Percentiles rank a stretch among this genome's conserved stretches.
phyloP scores from a whole-genome alignment of 2,329 filamentous ascomycete species.

The Ascochyta clinopodiicola region DNA sequence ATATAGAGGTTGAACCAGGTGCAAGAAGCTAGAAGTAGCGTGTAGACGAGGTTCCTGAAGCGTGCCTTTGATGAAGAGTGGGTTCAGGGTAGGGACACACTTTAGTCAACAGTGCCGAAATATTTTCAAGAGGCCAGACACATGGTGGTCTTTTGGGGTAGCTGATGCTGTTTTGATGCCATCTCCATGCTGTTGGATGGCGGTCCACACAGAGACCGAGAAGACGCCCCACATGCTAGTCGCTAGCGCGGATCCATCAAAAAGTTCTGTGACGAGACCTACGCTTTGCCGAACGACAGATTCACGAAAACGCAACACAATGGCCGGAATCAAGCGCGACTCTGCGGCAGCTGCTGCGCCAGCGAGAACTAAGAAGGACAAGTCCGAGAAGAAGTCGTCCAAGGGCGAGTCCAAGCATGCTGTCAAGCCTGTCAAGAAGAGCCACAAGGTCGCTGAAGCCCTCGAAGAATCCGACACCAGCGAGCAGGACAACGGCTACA shows the following conservation, averaged over 20 bases:
- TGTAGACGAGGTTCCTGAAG: too few species aligned
- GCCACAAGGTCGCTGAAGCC: conserved; percentile 40
- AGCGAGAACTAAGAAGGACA: conserved; percentile 48
- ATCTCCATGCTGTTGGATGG: not conserved
- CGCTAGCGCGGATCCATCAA: conserved; percentile 17
- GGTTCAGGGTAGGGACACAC: too few species aligned
- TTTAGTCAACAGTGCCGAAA: too few species aligned
- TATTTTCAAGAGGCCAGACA: too few species aligned
- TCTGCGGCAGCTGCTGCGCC: conserved; percentile 29
- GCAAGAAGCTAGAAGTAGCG: too few species aligned
- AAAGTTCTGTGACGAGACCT: conserved; percentile 24
- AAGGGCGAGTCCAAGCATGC: conserved; percentile 37
- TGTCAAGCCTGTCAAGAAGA: conserved; percentile 36
- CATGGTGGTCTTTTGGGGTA: too few species aligned
- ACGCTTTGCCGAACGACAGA: conserved; percentile 10
- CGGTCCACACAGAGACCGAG: not conserved
- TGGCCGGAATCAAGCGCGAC: conserved; percentile 49
- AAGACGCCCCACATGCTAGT: conserved; percentile 2
- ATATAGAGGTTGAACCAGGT: too few species aligned
- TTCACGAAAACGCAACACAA: conserved; percentile 20
- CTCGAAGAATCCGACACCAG: conserved; percentile 46
- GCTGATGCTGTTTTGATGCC: not conserved
- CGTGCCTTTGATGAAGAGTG: too few species aligned
- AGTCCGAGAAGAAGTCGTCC: conserved; percentile 41
- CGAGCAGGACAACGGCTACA: conserved; percentile 46